Conservation (phyloP, 208 protist species). For the Trichomonas vaginalis region DNA sequence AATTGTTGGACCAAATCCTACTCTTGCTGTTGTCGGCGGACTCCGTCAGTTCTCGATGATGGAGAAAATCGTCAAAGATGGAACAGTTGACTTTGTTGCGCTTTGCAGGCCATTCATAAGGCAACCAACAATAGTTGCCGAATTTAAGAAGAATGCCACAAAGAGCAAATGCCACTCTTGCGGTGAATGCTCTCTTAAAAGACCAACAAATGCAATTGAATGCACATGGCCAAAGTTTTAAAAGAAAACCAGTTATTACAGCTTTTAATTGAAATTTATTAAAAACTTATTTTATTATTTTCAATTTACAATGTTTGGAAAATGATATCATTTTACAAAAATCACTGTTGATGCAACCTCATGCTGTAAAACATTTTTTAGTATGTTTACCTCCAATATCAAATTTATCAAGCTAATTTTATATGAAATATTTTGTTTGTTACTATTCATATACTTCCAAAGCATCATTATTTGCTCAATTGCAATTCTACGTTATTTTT, state of each 20-base stretch:
- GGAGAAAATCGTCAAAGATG: background rate
- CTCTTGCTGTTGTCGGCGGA: background rate
- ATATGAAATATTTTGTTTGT: background rate
- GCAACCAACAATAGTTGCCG: background rate
- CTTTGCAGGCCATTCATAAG: background rate
- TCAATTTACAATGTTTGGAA: background rate
- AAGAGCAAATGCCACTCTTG: background rate
- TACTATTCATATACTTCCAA: background rate
- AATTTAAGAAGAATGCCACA: background rate
- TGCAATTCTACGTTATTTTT: background rate
- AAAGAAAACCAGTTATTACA: background rate
- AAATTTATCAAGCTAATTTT: background rate
- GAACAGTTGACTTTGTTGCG: background rate
- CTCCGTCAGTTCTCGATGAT: background rate
- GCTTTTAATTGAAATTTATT: background rate
- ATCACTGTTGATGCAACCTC: background rate
- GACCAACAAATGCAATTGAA: background rate
- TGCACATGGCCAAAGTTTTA: background rate
- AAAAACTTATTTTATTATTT: background rate
- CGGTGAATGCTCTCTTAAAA: background rate
- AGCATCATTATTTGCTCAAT: background rate
- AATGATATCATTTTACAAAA: background rate
- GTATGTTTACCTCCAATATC: background rate
- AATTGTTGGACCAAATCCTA: background rate
- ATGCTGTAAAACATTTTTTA: background rate